phyloP scores from a whole-genome alignment of 176 grass and related monocot species.

The Ananas comosus region DNA sequence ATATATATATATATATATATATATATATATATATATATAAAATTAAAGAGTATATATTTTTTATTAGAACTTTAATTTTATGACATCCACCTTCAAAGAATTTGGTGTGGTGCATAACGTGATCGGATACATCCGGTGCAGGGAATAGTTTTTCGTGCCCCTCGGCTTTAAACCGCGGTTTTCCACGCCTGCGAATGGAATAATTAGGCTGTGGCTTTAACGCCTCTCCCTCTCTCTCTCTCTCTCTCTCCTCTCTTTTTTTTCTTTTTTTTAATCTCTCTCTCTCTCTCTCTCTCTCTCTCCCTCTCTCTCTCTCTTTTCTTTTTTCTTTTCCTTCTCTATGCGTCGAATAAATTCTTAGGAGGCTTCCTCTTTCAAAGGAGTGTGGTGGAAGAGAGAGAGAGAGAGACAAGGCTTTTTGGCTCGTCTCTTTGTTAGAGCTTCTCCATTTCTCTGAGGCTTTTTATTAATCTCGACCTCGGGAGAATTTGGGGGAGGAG shows the following conservation, averaged over 20 bases:
- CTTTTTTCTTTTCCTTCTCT: not conserved
- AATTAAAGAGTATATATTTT: too few species aligned
- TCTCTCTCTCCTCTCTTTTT: not conserved
- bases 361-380: constrained; percentile 6
- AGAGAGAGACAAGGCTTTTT: constrained; percentile 4
- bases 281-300: not conserved
- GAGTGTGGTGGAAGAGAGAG: not conserved
- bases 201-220: constrained; percentile 35
- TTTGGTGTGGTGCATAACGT: too few species aligned
- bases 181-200: constrained; percentile 19
- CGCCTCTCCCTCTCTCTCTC: constrained; percentile 6
- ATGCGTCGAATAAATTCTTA: constrained; percentile 20
- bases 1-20: too few species aligned
- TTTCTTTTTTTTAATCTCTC: not conserved
- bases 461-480: not conserved
- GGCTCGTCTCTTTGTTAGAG: not conserved
- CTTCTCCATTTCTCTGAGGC: not conserved
- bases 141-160: too few species aligned
- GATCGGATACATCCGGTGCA: too few species aligned
- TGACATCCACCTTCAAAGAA: too few species aligned
- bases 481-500: constrained; percentile 3
- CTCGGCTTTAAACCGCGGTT: constrained; percentile 13
- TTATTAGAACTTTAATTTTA: too few species aligned
- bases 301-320: not conserved
- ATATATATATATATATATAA: too few species aligned